Evolutionary conservation across 2,329 filamentous ascomycete species (phyloP).

Genomic region (Fusarium begoniae): DNA sequence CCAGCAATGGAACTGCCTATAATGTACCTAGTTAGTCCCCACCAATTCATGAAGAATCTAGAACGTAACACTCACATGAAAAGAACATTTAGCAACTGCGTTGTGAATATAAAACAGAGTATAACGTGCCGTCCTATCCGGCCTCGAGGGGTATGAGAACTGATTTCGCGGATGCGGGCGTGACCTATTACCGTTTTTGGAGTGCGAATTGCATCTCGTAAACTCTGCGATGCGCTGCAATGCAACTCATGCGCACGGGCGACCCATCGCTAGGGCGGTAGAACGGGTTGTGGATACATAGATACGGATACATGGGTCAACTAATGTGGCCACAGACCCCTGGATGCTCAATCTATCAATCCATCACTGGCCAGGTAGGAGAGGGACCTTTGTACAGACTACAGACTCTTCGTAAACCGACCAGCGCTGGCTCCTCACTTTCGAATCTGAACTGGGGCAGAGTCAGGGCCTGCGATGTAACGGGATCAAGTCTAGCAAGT

Average conservation of each 20-base stretch:
- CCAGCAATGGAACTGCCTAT: not conserved
- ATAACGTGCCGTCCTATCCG: conserved; percentile 9
- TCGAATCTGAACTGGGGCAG: conserved; percentile 1
- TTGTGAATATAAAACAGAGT: not conserved
- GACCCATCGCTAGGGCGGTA: not conserved
- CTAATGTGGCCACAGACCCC: not conserved
- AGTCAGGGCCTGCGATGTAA: conserved; percentile 14
- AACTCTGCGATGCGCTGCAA: not conserved
- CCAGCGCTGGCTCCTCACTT: not conserved
- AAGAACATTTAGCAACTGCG: not conserved
- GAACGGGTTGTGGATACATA: conserved; percentile 16
- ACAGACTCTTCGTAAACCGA: not conserved
- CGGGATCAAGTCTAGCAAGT: not conserved
- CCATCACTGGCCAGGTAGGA: not conserved
- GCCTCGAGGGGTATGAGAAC: not conserved
- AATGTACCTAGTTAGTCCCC: not conserved
- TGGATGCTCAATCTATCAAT: not conserved
- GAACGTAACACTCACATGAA: not conserved
- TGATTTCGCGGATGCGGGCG: conserved; percentile 7
- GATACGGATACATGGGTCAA: not conserved
- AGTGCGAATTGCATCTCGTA: conserved; percentile 8
- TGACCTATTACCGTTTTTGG: conserved; percentile 26
- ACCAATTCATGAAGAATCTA: not conserved
- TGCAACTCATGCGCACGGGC: conserved; percentile 4
- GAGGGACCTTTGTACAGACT: conserved; percentile 12